Percentiles rank a stretch among this genome's conserved stretches.
Conservation (phyloP, 2,329 filamentous ascomycete species). For the Thermothelomyces thermophilus region DNA sequence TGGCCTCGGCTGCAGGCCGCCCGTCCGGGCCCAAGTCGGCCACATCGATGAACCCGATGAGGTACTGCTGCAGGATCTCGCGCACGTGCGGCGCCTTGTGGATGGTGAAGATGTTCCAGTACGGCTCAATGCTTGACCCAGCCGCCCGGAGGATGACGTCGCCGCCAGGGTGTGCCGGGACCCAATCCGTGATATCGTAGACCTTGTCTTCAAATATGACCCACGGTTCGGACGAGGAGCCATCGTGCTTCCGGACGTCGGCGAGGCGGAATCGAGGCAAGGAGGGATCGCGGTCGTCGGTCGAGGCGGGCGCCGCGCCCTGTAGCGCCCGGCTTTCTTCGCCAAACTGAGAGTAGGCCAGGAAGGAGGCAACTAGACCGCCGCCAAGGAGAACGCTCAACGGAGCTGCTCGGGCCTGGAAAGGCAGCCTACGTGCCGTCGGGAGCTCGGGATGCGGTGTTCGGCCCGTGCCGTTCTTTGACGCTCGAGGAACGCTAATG, state of each 20-base stretch:
- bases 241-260: slow-evolving; percentile 47
- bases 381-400: slow-evolving; percentile 24
- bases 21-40: slow-evolving; percentile 52
- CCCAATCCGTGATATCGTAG: slow-evolving; percentile 66
- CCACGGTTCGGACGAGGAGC: slow-evolving; percentile 51
- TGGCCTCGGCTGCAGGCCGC: slow-evolving; percentile 42
- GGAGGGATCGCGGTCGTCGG: slow-evolving; percentile 33
- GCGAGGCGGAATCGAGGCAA: slow-evolving; percentile 45
- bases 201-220: slow-evolving; percentile 58
- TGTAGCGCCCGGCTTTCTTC: slow-evolving; percentile 2
- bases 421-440: not conserved
- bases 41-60: slow-evolving; percentile 54
- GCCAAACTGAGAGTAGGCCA: slow-evolving; percentile 16
- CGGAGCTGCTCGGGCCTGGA: slow-evolving; percentile 23
- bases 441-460: not conserved
- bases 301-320: not conserved
- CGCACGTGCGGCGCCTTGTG: slow-evolving; percentile 59
- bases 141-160: slow-evolving; percentile 61
- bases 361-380: slow-evolving; percentile 21
- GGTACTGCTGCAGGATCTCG: slow-evolving; percentile 58
- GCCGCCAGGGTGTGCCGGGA: slow-evolving; percentile 58
- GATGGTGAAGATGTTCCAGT: slow-evolving; percentile 65
- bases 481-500: slow-evolving; percentile 3
- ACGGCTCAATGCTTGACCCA: slow-evolving; percentile 57
- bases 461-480: not conserved